Percentiles rank a stretch among this genome's conserved stretches.
phyloP scores from a whole-genome alignment of 345 rosid species.

The Murraya paniculata region DNA sequence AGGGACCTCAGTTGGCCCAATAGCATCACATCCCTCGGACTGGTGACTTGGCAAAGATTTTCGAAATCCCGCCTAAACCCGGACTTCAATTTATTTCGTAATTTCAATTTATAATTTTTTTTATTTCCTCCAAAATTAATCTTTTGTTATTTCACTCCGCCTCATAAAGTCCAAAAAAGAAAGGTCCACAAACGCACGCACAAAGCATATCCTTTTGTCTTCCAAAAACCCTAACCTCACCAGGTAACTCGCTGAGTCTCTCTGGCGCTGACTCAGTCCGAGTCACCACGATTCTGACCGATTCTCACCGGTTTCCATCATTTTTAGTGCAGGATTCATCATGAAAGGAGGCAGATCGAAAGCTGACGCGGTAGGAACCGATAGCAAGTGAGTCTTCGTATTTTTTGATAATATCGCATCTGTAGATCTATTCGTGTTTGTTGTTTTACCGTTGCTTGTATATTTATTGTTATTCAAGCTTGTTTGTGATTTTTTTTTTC shows the following conservation, averaged over 20 bases:
- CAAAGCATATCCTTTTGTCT: slow-evolving; percentile 18
- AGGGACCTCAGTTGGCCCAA: not conserved
- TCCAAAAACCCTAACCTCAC: slow-evolving; percentile 30
- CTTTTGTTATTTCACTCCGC: slow-evolving; percentile 2
- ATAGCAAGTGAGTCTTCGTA: too few species aligned
- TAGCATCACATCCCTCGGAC: slow-evolving; percentile 14
- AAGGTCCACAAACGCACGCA: not conserved
- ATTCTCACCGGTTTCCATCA: slow-evolving; percentile 21
- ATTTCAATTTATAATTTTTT: slow-evolving; percentile 6
- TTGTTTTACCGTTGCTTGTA: not conserved
- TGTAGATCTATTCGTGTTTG: slow-evolving; percentile 10
- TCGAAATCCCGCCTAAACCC: slow-evolving; percentile 66
- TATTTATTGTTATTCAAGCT: slow-evolving; percentile 18
- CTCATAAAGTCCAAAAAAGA: slow-evolving; percentile 2
- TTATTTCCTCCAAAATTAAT: slow-evolving; percentile 19
- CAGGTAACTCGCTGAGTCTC: slow-evolving; percentile 28
- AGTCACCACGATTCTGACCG: slow-evolving; percentile 14
- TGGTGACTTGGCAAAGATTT: slow-evolving; percentile 39
- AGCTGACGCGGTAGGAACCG: slow-evolving; percentile 28
- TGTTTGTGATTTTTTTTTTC: not conserved
- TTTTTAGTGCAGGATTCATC: slow-evolving; percentile 37
- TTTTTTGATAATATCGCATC: too few species aligned
- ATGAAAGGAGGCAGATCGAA: slow-evolving; percentile 69
- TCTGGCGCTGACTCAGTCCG: slow-evolving; percentile 26
- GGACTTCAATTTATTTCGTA: slow-evolving; percentile 18